Evolutionary conservation across 2,329 filamentous ascomycete genomes (phyloP), one percentile per base, ranked within the genome.

Genomic region (Zelopaecilomyces penicillatus): DNA sequence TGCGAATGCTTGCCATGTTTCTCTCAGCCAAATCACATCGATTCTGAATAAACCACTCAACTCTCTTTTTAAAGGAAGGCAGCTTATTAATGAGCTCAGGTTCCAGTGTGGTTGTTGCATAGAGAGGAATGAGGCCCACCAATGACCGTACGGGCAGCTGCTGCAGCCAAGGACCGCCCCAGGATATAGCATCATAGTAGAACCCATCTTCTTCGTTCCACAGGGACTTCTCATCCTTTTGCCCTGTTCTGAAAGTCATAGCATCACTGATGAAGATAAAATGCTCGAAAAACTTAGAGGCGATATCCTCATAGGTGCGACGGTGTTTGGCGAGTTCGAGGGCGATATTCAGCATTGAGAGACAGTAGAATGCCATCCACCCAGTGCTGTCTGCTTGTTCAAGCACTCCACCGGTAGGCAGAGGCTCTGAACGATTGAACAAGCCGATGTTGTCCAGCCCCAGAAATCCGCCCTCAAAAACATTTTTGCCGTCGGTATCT

Each of bases 161-260:
- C 59, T 96, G 87, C 43, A 87, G 87, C 83, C 84, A 95, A 6
- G 90, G 90, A 6, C 89, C 89, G 41, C 91, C 91, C 80, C 88
- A 97, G 1, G 90, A 94, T 52, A 97, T 97, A 28, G 91, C 91
- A 67, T 97, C 91, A 61, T 97, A 97, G 74, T 97, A 97, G 73
- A 97, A 97, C 45, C 87, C 89, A 64, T 97, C 91, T 50, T 95
- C 79, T 29, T 96, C 89, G 58, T 96, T 97, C 91, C 91, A 97
- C 6, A 97, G 70, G 31, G 90, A 95, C 58, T 87, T 80, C 57
- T 93, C 86, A 60, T 70, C 82, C 69, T 67, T 83, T 66, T 65
- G 74, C 55, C 69, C 87, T 56, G 74, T 78, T 66, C 75, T 84
- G 75, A 85, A 90, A 0, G 85, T 88, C 91, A 97, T 96, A 46